phyloP scores from a whole-genome alignment of 208 protist species.

The Leishmania gerbilli region DNA sequence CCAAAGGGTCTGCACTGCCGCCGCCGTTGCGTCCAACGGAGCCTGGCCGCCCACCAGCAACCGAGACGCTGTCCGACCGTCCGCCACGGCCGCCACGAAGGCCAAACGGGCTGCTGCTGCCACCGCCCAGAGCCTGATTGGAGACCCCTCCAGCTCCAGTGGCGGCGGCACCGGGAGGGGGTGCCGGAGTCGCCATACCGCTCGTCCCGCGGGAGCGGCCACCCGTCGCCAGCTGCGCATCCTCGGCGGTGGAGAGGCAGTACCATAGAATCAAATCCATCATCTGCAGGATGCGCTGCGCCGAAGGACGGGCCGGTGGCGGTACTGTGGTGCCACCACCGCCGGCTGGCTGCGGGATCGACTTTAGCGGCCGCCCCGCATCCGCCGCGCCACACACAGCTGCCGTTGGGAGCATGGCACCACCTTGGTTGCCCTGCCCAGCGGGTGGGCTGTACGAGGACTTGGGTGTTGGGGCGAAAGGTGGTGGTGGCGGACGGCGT shows the following conservation, averaged over 20 bases:
- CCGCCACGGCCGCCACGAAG: conserved; percentile 5
- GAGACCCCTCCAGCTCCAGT: neutral
- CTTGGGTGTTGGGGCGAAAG: neutral
- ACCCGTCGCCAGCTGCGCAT: conserved; percentile 19
- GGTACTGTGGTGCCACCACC: neutral
- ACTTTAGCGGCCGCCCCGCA: neutral
- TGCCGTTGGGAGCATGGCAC: neutral
- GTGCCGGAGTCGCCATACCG: conserved; percentile 23
- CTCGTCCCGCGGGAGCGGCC: conserved; percentile 24
- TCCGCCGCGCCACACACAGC: neutral
- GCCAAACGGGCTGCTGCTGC: conserved; percentile 17
- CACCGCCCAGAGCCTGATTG: conserved; percentile 15
- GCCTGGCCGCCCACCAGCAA: neutral
- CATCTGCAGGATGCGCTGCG: conserved; percentile 19
- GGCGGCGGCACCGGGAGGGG: conserved; percentile 1
- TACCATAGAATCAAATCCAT: conserved; percentile 53
- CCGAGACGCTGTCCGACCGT: neutral
- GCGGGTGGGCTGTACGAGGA: neutral
- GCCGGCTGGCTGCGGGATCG: neutral
- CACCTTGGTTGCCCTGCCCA: neutral
- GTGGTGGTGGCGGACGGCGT: neutral
- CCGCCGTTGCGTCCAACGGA: conserved; percentile 14
- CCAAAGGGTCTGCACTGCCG: conserved; percentile 27
- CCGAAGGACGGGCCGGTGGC: neutral
- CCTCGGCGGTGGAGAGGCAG: conserved; percentile 48